Base-by-base conservation (phyloP, 2,329 filamentous ascomycete species). In the Teratosphaeria gauchensis region DNA sequence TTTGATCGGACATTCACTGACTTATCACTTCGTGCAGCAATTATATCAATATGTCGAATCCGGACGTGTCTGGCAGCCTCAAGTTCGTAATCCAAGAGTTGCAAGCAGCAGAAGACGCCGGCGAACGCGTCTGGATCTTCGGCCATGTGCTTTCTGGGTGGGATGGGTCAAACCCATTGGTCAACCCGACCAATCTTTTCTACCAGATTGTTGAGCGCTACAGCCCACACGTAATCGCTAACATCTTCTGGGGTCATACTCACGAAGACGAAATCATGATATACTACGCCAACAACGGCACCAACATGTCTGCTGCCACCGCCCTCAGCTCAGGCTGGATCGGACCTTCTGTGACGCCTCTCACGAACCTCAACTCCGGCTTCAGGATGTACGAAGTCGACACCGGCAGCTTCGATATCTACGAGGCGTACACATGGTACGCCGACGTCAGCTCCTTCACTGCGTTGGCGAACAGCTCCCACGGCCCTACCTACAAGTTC, bases 371-470 rank as follows among this genome's bases (percentile, higher is more conserved):
- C 28, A 82, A 82, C 67, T 77, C 74, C 30, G 80, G 77, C 0
- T 82, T 78, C 72, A 72, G 80, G 21, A 69, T 82, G 68, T 82
- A 82, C 65, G 77, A 80, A 64, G 78, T 83, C 14, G 80, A 83
- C 64, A 81, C 79, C 0, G 78, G 75, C 19, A 72, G 75, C 46
- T 83, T 82, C 64, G 76, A 80, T 35, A 71, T 82, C 62, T 80
- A 81, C 65, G 76, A 82, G 24, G 79, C 80, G 3, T 80, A 79
- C 61, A 82, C 80, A 0, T 82, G 75, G 63, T 79, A 77, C 67
- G 73, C 77, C n/a, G 76, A 82, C 61, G 78, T 82, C n/a, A 74
- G 70, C 31, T 69, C 72, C 1, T 82, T 75, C 63, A 61, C 73
- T 0, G 57, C 28, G 1, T 70, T 81, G 28, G 65, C 71, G 12